These are phyloP conservation scores for Scutellaria galericulata DNA, from an alignment of 257 asterid species.

Conservation along the genomic window DNA sequence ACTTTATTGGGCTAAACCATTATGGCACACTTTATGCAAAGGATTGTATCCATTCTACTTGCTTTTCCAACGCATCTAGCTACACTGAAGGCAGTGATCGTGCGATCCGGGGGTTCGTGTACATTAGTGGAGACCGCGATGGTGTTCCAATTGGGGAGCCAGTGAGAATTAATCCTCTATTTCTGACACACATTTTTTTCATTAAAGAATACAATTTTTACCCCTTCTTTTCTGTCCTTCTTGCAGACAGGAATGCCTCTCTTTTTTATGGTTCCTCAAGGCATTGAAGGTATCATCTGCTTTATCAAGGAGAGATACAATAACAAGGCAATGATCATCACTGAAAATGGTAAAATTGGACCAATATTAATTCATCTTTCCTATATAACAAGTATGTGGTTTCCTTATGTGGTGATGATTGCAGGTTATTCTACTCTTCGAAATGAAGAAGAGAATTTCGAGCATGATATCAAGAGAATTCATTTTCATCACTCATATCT, in stretches of 20 bases:
- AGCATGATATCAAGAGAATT: conserved; percentile 56
- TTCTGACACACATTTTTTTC: background rate
- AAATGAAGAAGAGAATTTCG: conserved; percentile 37
- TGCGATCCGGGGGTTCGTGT: conserved; percentile 61
- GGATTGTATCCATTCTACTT: conserved; percentile 64
- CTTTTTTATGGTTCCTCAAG: conserved; percentile 65
- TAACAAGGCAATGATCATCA: conserved; percentile 68
- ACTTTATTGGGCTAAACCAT: conserved; percentile 78
- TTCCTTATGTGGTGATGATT: background rate
- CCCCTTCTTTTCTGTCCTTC: background rate
- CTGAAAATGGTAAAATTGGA: conserved; percentile 66
- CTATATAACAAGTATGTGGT: background rate
- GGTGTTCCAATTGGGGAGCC: conserved; percentile 78
- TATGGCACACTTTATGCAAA: conserved; percentile 68
- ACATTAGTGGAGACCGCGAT: conserved; percentile 43
- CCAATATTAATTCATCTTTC: background rate
- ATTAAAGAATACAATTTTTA: background rate
- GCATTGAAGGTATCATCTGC: conserved; percentile 59
- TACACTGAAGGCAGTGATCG: conserved; percentile 60
- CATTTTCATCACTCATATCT: conserved; percentile 62
- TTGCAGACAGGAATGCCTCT: conserved; percentile 58
- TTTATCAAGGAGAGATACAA: conserved; percentile 64
- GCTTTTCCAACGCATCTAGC: conserved; percentile 48
- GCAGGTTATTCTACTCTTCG: conserved; percentile 66
- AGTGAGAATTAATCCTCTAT: conserved; percentile 41